A percentile compares a stretch with the other conserved stretches of the same genome.
Conservation (phyloP, 495 filamentous ascomycete genomes). For the Penicillium waksmanii region DNA sequence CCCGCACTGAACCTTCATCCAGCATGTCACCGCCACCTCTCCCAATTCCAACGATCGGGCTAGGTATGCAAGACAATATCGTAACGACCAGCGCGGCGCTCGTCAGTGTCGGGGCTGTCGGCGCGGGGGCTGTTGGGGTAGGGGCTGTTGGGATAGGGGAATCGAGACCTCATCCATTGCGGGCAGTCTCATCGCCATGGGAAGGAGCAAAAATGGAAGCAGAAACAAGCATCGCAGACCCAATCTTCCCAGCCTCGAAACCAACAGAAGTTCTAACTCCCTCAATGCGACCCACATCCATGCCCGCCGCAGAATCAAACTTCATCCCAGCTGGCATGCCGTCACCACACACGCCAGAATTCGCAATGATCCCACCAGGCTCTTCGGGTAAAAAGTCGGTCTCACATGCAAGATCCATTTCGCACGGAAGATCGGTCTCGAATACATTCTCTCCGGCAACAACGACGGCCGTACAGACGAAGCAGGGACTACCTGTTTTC, state of each 20-base stretch:
- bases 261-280: constrained; percentile 3
- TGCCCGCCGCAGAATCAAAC: constrained; percentile 4
- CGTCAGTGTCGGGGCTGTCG: not conserved
- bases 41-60: constrained; percentile 5
- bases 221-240: constrained; percentile 3
- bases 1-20: constrained; percentile 8
- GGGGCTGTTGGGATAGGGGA: too few species aligned
- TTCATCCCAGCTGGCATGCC: constrained; percentile 12
- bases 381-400: constrained; percentile 10
- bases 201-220: not conserved
- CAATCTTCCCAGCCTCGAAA: not conserved
- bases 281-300: constrained; percentile 9
- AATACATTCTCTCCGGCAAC: constrained; percentile 34
- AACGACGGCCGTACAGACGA: constrained; percentile 40
- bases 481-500: constrained; percentile 54
- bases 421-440: constrained; percentile 18
- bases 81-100: not conserved
- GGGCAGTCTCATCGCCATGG: not conserved
- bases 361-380: constrained; percentile 8
- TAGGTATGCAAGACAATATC: not conserved
- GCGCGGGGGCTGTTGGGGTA: too few species aligned
- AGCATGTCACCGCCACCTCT: constrained; percentile 15
- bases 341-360: constrained; percentile 30
- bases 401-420: constrained; percentile 12
- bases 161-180: too few species aligned